These are phyloP conservation scores for Phytophthora brassicae DNA, from an alignment of 352 stramenopile species.

Conservation along the genomic window DNA sequence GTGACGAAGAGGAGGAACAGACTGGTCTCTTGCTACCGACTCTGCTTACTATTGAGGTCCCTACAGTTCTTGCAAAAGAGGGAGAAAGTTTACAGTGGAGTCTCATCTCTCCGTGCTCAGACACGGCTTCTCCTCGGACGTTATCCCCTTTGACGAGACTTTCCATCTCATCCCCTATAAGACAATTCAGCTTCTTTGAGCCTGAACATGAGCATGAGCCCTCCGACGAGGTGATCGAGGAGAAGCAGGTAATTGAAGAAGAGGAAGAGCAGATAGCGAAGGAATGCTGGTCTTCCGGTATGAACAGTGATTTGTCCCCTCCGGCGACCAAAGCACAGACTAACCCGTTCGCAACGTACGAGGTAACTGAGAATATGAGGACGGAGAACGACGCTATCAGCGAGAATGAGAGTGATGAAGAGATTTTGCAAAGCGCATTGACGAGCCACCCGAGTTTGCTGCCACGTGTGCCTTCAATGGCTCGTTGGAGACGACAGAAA, in stretches of 20 bases:
- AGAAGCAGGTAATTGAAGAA: slow-evolving; percentile 11
- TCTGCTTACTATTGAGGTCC: slow-evolving; percentile 17
- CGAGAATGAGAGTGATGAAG: slow-evolving; percentile 20
- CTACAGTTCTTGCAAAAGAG: not conserved
- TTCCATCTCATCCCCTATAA: slow-evolving; percentile 24
- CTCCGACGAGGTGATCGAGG: slow-evolving; percentile 15
- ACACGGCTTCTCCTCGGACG: slow-evolving; percentile 19
- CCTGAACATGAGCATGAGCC: slow-evolving; percentile 26
- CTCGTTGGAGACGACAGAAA: slow-evolving; percentile 38
- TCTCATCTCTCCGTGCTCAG: slow-evolving; percentile 62
- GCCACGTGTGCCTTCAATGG: slow-evolving; percentile 19
- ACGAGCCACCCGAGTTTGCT: slow-evolving; percentile 20
- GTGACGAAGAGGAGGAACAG: slow-evolving; percentile 9
- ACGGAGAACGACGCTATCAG: slow-evolving; percentile 5
- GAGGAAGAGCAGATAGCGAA: slow-evolving; percentile 19
- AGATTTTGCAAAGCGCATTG: slow-evolving; percentile 2
- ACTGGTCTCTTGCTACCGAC: slow-evolving; percentile 7
- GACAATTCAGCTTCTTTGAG: slow-evolving; percentile 26
- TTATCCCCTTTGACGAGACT: slow-evolving; percentile 22
- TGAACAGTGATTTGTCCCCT: slow-evolving; percentile 17
- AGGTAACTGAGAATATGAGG: slow-evolving; percentile 8
- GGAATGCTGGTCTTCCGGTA: slow-evolving; percentile 23
- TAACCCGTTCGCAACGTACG: slow-evolving; percentile 22
- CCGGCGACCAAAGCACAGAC: not conserved
- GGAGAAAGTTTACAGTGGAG: slow-evolving; percentile 31